A percentile compares a stretch with the other conserved stretches of the same genome.
These are phyloP conservation scores for Didymella segeticola DNA, from an alignment of 2,329 filamentous ascomycete species.

Conservation along the genomic window DNA sequence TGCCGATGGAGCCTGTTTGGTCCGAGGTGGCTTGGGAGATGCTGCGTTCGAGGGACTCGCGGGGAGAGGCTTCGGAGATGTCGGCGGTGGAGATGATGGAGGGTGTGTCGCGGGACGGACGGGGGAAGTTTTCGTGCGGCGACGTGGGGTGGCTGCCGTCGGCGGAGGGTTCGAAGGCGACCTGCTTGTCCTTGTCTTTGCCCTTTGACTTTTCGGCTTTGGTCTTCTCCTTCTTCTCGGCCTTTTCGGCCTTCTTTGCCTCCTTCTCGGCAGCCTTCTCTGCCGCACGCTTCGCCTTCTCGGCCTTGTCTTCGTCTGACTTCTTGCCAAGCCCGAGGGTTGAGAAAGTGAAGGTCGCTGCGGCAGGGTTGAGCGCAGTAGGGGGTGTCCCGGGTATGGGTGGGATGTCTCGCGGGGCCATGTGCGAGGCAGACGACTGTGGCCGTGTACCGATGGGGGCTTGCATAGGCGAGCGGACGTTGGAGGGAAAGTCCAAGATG, in stretches of 20 bases:
- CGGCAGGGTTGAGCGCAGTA: constrained; percentile 78
- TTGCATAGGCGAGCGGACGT: constrained; percentile 61
- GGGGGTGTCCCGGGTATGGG: constrained; percentile 53
- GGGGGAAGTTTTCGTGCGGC: constrained; percentile 40
- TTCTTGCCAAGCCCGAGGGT: constrained; percentile 33
- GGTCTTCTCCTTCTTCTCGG: constrained; percentile 49
- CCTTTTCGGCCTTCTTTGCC: constrained; percentile 40
- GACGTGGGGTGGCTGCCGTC: constrained; percentile 21
- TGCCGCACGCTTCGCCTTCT: constrained; percentile 41
- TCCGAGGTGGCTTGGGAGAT: constrained; percentile 48
- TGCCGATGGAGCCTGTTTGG: constrained; percentile 44
- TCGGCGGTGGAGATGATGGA: constrained; percentile 52
- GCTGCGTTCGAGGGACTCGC: constrained; percentile 50
- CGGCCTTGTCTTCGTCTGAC: constrained; percentile 42
- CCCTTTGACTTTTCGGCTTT: constrained; percentile 44
- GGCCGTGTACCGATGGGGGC: constrained; percentile 82
- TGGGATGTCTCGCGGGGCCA: constrained; percentile 24
- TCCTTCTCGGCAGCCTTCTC: constrained; percentile 49
- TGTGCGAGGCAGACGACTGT: constrained; percentile 61
- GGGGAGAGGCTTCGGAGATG: constrained; percentile 44
- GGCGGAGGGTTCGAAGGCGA: constrained; percentile 32
- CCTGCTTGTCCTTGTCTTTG: constrained; percentile 44
- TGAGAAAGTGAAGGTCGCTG: constrained; percentile 76
- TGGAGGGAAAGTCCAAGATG: constrained; percentile 56
- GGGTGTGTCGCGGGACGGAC: constrained; percentile 52